Evolutionary conservation across 202 grass and related monocot genomes (phyloP).

Genomic region (Schoenoplectus tabernaemontani): DNA sequence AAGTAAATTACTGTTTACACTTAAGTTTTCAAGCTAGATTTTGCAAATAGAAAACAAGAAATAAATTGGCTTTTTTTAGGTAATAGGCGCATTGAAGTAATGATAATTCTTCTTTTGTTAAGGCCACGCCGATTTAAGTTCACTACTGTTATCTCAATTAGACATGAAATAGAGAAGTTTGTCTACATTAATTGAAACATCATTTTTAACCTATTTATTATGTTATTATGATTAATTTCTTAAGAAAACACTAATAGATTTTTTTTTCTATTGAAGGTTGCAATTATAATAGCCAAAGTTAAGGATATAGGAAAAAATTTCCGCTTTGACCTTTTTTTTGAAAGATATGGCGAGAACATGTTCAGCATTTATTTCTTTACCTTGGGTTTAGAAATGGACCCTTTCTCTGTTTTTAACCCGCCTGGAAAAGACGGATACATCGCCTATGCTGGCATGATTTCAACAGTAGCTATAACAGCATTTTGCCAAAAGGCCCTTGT

Average conservation of each 20-base stretch:
- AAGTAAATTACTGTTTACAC: not conserved
- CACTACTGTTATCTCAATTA: not conserved
- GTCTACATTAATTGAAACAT: not conserved
- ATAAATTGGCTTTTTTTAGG: not conserved
- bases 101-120: not conserved
- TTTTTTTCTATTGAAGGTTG: conserved; percentile 4
- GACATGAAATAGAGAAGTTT: not conserved
- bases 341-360: conserved; percentile 35
- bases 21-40: not conserved
- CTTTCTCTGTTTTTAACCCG: conserved; percentile 29
- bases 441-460: conserved; percentile 59
- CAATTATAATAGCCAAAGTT: conserved; percentile 19
- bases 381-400: conserved; percentile 73
- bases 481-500: conserved; percentile 37
- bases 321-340: conserved; percentile 35
- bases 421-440: conserved; percentile 34
- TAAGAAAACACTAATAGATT: not conserved
- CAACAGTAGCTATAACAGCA: conserved; percentile 33
- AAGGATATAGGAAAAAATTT: not conserved
- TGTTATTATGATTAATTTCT: not conserved
- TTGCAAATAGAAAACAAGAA: not conserved
- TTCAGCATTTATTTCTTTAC: conserved; percentile 59
- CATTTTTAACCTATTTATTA: not conserved
- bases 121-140: not conserved
- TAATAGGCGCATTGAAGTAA: not conserved